phyloP scores from a whole-genome alignment of 495 filamentous ascomycete genomes.

The Clohesyomyces aquaticus region DNA sequence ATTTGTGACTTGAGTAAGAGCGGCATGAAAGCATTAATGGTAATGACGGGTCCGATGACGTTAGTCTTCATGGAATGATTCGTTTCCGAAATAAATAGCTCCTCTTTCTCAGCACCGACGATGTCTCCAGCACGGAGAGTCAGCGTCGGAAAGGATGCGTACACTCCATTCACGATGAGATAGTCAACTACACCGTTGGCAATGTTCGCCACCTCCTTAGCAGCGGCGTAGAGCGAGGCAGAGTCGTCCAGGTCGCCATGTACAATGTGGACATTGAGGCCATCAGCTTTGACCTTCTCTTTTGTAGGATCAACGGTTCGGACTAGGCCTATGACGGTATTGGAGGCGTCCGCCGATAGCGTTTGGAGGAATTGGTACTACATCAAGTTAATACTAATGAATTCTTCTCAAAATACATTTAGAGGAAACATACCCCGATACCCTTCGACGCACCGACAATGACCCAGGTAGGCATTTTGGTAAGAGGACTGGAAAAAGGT shows the following conservation, averaged over 20 bases:
- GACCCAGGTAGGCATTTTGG: no score
- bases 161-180: slow-evolving; percentile 42
- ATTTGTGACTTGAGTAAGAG: slow-evolving; percentile 22
- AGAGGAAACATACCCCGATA: no score
- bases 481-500: no score
- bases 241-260: slow-evolving; percentile 36
- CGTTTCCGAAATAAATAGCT: slow-evolving; percentile 29
- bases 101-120: slow-evolving; percentile 20
- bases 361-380: slow-evolving; percentile 33
- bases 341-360: slow-evolving; percentile 27
- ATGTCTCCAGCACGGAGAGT: slow-evolving; percentile 16
- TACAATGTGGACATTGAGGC: slow-evolving; percentile 38
- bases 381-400: no score
- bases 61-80: slow-evolving; percentile 35
- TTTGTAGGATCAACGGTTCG: slow-evolving; percentile 19
- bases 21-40: slow-evolving; percentile 43
- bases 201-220: slow-evolving; percentile 25
- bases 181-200: slow-evolving; percentile 36
- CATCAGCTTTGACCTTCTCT: slow-evolving; percentile 24
- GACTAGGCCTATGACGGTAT: slow-evolving; percentile 26
- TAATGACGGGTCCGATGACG: slow-evolving; percentile 34
- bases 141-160: slow-evolving; percentile 11
- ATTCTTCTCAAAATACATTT: no score
- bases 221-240: slow-evolving; percentile 34
- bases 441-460: no score